These are phyloP conservation scores for Macrocybe gigantea DNA, from an alignment of 768 basidiomycete species.

Conservation along the genomic window DNA sequence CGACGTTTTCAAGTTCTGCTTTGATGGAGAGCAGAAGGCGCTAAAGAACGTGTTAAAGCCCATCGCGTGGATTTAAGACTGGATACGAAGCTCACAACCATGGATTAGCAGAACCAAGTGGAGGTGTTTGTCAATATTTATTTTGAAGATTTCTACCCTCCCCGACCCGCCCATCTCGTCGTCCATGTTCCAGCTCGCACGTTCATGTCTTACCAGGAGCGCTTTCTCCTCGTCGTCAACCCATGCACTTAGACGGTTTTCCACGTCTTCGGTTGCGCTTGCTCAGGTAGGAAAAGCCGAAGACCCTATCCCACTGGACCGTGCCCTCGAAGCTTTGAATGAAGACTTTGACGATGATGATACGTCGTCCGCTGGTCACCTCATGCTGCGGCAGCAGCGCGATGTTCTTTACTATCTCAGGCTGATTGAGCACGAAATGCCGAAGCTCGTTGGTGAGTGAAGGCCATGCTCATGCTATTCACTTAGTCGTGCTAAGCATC, in stretches of 20 bases:
- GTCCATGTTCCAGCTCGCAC: slow-evolving; percentile 10
- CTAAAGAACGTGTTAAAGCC: slow-evolving; percentile 25
- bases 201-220: background rate
- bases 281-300: slow-evolving; percentile 32
- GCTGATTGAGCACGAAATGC: slow-evolving; percentile 85
- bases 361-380: slow-evolving; percentile 63
- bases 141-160: background rate
- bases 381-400: slow-evolving; percentile 68
- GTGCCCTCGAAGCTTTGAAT: slow-evolving; percentile 37
- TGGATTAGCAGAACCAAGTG: slow-evolving; percentile 13
- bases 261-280: slow-evolving; percentile 19
- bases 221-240: slow-evolving; percentile 3
- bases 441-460: slow-evolving; percentile 69
- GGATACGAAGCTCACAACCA: slow-evolving; percentile 42
- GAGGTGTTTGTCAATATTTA: background rate
- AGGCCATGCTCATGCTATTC: background rate
- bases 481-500: background rate
- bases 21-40: slow-evolving; percentile 62
- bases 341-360: slow-evolving; percentile 51
- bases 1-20: slow-evolving; percentile 78
- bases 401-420: slow-evolving; percentile 73
- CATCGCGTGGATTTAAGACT: background rate
- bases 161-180: slow-evolving; percentile 12
- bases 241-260: slow-evolving; percentile 14
- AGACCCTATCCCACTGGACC: slow-evolving; percentile 33